Evolutionary conservation across 2,329 filamentous ascomycete genomes (phyloP).

Genomic region (Trichoderma guizhouense): DNA sequence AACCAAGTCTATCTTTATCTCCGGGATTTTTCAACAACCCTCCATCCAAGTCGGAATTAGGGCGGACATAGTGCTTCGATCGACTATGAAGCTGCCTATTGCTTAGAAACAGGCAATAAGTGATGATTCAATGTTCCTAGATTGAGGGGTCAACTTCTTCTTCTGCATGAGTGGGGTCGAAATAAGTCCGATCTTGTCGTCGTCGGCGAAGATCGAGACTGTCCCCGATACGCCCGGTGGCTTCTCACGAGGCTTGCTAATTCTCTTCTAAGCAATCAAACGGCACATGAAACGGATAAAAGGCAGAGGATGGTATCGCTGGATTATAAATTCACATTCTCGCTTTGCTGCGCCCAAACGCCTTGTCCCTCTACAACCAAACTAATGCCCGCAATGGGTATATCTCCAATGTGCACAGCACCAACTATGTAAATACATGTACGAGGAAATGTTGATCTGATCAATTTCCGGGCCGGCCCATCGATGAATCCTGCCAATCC

Average conservation of each 20-base stretch:
- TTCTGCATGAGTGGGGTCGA: background rate
- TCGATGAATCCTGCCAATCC: background rate
- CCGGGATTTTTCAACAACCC: background rate
- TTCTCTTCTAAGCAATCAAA: background rate
- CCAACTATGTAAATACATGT: background rate
- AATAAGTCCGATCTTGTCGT: background rate
- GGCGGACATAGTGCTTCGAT: background rate
- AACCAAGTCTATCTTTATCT: background rate
- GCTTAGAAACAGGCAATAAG: background rate
- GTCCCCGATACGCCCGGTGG: background rate
- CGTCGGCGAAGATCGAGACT: background rate
- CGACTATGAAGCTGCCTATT: background rate
- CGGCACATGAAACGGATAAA: background rate
- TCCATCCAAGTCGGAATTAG: background rate
- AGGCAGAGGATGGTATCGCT: background rate
- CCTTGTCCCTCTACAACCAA: conserved; percentile 1
- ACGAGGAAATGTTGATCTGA: background rate
- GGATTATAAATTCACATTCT: background rate
- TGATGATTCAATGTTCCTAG: background rate
- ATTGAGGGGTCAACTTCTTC: background rate
- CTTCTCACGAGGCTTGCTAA: background rate
- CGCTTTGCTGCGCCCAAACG: background rate
- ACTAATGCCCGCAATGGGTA: background rate
- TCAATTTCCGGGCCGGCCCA: background rate
- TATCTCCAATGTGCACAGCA: background rate